Evolutionary conservation across 257 asterid genomes (phyloP), one percentile per base, ranked within the genome.

Genomic region (Nicotiana sylvestris): DNA sequence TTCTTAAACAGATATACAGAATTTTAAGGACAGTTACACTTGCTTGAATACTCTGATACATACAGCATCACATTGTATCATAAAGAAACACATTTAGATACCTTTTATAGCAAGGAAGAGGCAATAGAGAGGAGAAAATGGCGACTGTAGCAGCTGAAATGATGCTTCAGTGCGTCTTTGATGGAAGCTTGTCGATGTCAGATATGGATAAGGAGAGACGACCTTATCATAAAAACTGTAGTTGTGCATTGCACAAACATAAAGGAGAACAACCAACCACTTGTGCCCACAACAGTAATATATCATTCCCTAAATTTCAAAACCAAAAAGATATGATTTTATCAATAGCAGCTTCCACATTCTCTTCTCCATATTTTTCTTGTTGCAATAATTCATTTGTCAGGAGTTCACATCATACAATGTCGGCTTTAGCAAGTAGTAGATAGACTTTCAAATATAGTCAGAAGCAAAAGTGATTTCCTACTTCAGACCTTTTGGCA

Each of bases 151-250:
- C 67, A 84, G 66, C 68, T 6, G 37, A 49, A 17, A 53, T 67
- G 15, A 64, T 70, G 66, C 56, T 81, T 61, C 30, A 29, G 30
- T 29, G 82, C 3, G 84, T 81, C 76, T 65, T 74, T 64, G 72
- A 66, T 13, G 89, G 83, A 21, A 81, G 87, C 76, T 39, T 87
- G 30, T 79, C 89, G 29, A 57, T 53, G 6, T 78, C 35, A 62
- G 67, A 78, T 66, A 56, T 25, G 79, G 84, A 83, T 15, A 66
- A 79, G 12, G 76, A 81, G 66, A 80, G 84, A 2, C 61, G 86
- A 79, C 86, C 89, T 33, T 85, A 84, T 82, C 89, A 87, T 1
- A 60, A 65, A n/a, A 72, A 87, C 78, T 87, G 87, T 76, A 58
- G 83, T 78, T 85, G 89, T 77, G 86, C 88, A 49, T 61, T 87